Conservation (phyloP, 2,329 filamentous ascomycete genomes). For the Phaeomoniella chlamydospora region DNA sequence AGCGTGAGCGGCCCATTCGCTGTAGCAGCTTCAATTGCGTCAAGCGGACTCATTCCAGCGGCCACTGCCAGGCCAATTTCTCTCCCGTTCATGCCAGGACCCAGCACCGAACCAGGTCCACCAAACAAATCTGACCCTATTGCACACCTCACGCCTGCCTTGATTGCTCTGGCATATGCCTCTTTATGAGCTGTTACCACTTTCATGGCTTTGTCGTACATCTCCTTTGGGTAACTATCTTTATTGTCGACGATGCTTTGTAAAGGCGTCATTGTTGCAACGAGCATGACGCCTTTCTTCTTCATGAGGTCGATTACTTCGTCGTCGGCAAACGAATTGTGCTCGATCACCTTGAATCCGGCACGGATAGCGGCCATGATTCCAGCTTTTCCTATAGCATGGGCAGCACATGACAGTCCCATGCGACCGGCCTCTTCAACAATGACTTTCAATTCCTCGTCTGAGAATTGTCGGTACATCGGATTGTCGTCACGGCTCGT, state of each 20-base stretch:
- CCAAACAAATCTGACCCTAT: conserved; percentile 32
- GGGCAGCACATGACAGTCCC: conserved; percentile 24
- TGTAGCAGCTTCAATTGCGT: conserved; percentile 37
- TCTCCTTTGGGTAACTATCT: conserved; percentile 14
- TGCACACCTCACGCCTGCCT: conserved; percentile 29
- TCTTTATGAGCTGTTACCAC: conserved; percentile 19
- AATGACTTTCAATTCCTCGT: conserved; percentile 26
- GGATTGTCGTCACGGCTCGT: conserved; percentile 27
- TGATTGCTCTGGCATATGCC: conserved; percentile 27
- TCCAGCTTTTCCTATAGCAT: conserved; percentile 30
- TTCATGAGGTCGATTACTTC: conserved; percentile 29
- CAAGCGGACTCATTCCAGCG: conserved; percentile 32
- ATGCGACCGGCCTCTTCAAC: conserved; percentile 26
- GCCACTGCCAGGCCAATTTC: conserved; percentile 34
- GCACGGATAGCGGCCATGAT: conserved; percentile 28
- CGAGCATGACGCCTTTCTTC: conserved; percentile 26
- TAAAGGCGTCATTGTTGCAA: conserved; percentile 28
- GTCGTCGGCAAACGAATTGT: conserved; percentile 30
- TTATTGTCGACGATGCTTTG: conserved; percentile 19
- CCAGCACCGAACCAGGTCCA: conserved; percentile 17
- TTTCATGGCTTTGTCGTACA: conserved; percentile 21
- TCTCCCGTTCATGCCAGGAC: conserved; percentile 27
- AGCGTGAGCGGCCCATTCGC: conserved; percentile 30
- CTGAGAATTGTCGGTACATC: conserved; percentile 26
- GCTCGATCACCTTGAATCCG: conserved; percentile 31